Evolutionary conservation across 2,329 filamentous ascomycete genomes (phyloP), one percentile per base, ranked within the genome.

Genomic region (Orbilia ellipsospora): DNA sequence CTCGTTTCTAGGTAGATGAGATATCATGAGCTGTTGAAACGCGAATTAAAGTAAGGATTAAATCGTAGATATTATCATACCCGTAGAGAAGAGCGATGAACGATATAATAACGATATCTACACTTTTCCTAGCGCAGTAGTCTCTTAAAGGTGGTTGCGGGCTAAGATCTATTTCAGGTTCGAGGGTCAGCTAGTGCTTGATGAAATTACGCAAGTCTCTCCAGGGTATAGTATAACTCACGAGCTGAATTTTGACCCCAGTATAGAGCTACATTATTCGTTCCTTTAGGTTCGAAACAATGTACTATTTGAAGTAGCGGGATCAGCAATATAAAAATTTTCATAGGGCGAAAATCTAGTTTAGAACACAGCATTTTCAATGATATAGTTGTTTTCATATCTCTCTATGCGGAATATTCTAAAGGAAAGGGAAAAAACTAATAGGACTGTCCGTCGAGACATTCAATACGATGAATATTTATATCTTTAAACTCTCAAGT

Each of bases 31-130:
- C 52, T 18, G 12, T 1, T 6, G 31, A 7, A 36, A 4, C 31
- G 31, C 31, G 10, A 10, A 36, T 6, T 4, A 36, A 7, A 36
- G 10, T 36, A 7, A 10, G 5, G 31, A 2, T 36, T 2, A 7
- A 36, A 36, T 6, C 31, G 10, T 36, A 7, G 31, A 10, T 2
- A 36, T 36, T 36, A 36, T 2, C 57, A 15, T 64, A 72, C 62
- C 61, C 61, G 23, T 56, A 45, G 20, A 77, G 45, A n/a, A 50
- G 5, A 4, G 63, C 15, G n/a, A 81, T 75, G 64, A 82, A 82
- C 18, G 80, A 79, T 1, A 82, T 63, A 57, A 81, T 79, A 54
- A 82, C 65, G 5, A 81, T 80, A 61, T 81, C 80, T 31, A 81
- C 70, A n/a, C 67, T 77, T 2, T 78, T 57, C 59, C 81, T 79